Conservation (phyloP, 140 eudicot species). For the Bidens hawaiensis region DNA sequence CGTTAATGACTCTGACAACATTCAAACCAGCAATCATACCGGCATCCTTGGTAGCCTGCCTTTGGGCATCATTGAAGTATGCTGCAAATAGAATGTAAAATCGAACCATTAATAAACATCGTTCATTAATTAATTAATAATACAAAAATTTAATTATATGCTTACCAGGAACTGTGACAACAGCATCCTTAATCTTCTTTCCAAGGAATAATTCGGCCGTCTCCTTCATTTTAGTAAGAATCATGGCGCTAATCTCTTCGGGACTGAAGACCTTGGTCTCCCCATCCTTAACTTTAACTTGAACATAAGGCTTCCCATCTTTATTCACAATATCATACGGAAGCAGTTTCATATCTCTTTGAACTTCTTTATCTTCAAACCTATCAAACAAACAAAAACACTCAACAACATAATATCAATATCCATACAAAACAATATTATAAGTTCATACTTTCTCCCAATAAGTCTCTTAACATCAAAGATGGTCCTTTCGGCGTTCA, state of each 20-base stretch:
- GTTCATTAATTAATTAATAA: no score
- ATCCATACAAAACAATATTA: neutral
- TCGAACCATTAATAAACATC: no score
- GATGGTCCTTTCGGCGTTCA: slow-evolving; percentile 64
- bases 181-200: slow-evolving; percentile 39
- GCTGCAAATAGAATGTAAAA: no score
- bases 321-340: slow-evolving; percentile 36
- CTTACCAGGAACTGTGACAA: slow-evolving; percentile 42
- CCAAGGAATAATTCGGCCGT: slow-evolving; percentile 36
- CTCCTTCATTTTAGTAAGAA: slow-evolving; percentile 40
- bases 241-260: slow-evolving; percentile 41
- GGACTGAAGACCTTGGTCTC: slow-evolving; percentile 39
- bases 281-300: slow-evolving; percentile 26
- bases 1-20: slow-evolving; percentile 68
- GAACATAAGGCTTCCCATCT: slow-evolving; percentile 36
- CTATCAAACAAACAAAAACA: slow-evolving; percentile 9
- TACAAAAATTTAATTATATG: neutral
- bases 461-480: slow-evolving; percentile 73
- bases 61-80: no score
- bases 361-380: slow-evolving; percentile 41
- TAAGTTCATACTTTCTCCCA: slow-evolving; percentile 55
- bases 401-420: neutral
- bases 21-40: slow-evolving; percentile 72
- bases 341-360: slow-evolving; percentile 27
- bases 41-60: slow-evolving; percentile 46